Percentiles rank a stretch among this genome's conserved stretches.
Conservation (phyloP, 495 filamentous ascomycete genomes). For the Elaphomyces granulatus region DNA sequence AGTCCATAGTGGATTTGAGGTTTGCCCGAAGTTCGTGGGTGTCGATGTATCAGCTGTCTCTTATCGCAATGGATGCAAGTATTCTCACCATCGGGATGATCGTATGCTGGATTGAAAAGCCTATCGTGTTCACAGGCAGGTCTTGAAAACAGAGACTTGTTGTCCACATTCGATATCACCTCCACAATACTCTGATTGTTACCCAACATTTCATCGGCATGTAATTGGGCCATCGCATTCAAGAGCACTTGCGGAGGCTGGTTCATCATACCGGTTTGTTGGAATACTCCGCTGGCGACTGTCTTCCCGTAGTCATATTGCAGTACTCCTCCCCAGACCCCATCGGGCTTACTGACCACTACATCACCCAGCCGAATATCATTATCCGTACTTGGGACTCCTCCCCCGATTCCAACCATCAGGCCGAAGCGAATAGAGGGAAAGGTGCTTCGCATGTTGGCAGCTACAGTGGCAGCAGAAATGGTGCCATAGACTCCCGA, state of each 20-base stretch:
- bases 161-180: slow-evolving; percentile 1
- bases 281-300: slow-evolving; percentile 8
- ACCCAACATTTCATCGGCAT: slow-evolving; percentile 2
- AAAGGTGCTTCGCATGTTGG: slow-evolving; percentile 23
- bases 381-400: slow-evolving; percentile 16
- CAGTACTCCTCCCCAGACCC: slow-evolving; percentile 4
- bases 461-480: slow-evolving; percentile 15
- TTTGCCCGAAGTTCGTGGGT: slow-evolving; percentile 1
- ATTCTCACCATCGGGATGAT: slow-evolving; percentile 3
- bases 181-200: slow-evolving; percentile 4
- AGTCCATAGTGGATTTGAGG: slow-evolving; percentile 8
- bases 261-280: slow-evolving; percentile 12
- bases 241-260: slow-evolving; percentile 12
- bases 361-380: slow-evolving; percentile 34
- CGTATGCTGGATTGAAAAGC: slow-evolving; percentile 9
- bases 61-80: slow-evolving; percentile 12
- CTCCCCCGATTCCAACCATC: slow-evolving; percentile 35
- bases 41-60: slow-evolving; percentile 9
- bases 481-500: neutral
- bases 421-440: slow-evolving; percentile 22
- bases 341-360: slow-evolving; percentile 17
- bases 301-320: slow-evolving; percentile 18
- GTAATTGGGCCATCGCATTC: slow-evolving; percentile 11
- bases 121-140: slow-evolving; percentile 11
- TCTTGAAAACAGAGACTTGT: no score